phyloP scores from a whole-genome alignment of 2,329 filamentous ascomycete genomes.

The Hypoxylon sp. region DNA sequence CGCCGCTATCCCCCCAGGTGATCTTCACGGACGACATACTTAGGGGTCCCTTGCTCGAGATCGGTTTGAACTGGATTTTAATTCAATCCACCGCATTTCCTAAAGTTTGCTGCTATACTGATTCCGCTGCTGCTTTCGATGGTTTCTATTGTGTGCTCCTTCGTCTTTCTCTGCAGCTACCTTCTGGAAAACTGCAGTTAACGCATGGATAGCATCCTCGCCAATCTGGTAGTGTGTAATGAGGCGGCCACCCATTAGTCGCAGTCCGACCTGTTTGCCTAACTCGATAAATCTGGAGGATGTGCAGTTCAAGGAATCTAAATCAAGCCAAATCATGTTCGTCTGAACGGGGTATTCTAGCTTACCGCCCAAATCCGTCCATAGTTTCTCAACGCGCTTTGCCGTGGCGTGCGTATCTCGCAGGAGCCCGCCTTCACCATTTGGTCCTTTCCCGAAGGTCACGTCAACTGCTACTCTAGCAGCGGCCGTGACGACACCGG shows the following conservation, averaged over 20 bases:
- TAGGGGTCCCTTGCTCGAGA: background rate
- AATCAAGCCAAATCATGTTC: conserved; percentile 81
- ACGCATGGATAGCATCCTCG: conserved; percentile 65
- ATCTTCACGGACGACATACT: background rate
- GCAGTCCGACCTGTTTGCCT: conserved; percentile 47
- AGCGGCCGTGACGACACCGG: conserved; percentile 80
- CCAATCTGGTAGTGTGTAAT: conserved; percentile 63
- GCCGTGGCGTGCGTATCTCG: conserved; percentile 69
- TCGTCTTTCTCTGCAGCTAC: conserved; percentile 47
- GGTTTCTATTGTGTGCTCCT: conserved; percentile 50
- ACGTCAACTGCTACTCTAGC: conserved; percentile 83
- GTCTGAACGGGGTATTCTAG: conserved; percentile 72
- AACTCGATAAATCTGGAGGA: conserved; percentile 45
- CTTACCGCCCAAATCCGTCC: conserved; percentile 71
- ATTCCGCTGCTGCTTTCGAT: conserved; percentile 13
- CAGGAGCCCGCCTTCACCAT: conserved; percentile 56
- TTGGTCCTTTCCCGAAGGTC: conserved; percentile 73
- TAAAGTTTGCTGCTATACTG: conserved; percentile 37
- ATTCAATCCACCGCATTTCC: background rate
- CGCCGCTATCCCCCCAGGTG: background rate
- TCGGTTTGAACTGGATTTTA: background rate
- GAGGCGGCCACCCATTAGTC: conserved; percentile 46
- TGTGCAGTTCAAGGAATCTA: conserved; percentile 45
- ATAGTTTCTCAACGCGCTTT: conserved; percentile 70
- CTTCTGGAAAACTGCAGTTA: conserved; percentile 60